phyloP scores from a whole-genome alignment of 371 early-diverging fungal species.

The Saksenaea vasiformis region DNA sequence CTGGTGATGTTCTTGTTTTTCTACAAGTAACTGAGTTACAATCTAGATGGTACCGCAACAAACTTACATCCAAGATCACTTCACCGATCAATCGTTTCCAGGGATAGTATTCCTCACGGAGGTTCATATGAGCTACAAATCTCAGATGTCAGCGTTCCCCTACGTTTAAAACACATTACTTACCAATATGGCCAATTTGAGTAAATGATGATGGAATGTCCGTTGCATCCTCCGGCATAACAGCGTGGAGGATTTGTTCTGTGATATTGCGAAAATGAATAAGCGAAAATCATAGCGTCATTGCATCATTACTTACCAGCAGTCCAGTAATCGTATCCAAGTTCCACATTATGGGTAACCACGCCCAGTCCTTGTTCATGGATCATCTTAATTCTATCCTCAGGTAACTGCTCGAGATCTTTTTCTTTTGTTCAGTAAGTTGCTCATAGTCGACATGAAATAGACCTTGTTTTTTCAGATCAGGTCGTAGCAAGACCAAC shows the following conservation, averaged over 20 bases:
- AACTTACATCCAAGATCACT: slow-evolving; percentile 87
- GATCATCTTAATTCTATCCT: slow-evolving; percentile 46
- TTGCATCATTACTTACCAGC: slow-evolving; percentile 51
- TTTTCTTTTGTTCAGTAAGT: background rate
- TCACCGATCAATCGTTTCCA: slow-evolving; percentile 92
- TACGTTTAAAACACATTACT: background rate
- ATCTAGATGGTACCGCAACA: background rate
- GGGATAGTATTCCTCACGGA: slow-evolving; percentile 85
- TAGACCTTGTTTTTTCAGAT: slow-evolving; percentile 37
- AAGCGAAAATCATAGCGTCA: background rate
- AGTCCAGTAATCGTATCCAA: slow-evolving; percentile 81
- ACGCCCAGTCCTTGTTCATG: slow-evolving; percentile 52
- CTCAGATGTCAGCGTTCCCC: background rate
- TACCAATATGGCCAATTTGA: slow-evolving; percentile 95
- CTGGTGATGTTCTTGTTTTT: slow-evolving; percentile 89
- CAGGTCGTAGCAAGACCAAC: slow-evolving; percentile 62
- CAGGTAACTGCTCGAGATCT: slow-evolving; percentile 42
- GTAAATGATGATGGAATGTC: slow-evolving; percentile 92
- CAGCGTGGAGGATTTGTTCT: slow-evolving; percentile 89
- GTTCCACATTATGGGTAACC: slow-evolving; percentile 52
- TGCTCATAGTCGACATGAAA: background rate
- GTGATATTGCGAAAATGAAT: background rate
- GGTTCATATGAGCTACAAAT: slow-evolving; percentile 88
- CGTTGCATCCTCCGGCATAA: slow-evolving; percentile 79
- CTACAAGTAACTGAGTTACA: slow-evolving; percentile 33